phyloP scores from a whole-genome alignment of 2,329 filamentous ascomycete species.

The Ceratocystis ficicola region DNA sequence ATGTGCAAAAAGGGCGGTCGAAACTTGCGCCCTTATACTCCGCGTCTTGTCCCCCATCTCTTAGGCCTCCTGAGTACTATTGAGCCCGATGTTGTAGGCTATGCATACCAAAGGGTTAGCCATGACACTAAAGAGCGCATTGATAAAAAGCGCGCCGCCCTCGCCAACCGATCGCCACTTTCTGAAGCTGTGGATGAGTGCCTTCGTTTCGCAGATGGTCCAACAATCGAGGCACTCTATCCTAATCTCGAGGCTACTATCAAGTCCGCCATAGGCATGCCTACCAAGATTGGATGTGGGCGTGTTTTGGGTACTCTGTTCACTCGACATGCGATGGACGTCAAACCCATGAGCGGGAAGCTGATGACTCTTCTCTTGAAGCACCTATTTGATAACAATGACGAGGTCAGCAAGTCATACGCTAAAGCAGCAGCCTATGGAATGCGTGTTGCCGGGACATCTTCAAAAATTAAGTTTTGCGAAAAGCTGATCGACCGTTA shows the following conservation, averaged over 20 bases:
- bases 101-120: constrained; percentile 78
- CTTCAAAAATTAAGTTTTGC: constrained; percentile 41
- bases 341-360: constrained; percentile 60
- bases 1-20: constrained; percentile 83
- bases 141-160: constrained; percentile 71
- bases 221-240: constrained; percentile 62
- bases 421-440: constrained; percentile 79
- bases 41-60: constrained; percentile 67
- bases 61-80: constrained; percentile 74
- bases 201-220: constrained; percentile 68
- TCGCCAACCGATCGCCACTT: constrained; percentile 74
- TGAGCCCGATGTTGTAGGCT: constrained; percentile 82
- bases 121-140: constrained; percentile 81
- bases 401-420: constrained; percentile 83
- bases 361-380: constrained; percentile 71
- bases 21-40: constrained; percentile 65
- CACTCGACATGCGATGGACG: constrained; percentile 62
- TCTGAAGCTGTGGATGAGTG: constrained; percentile 86
- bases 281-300: constrained; percentile 84
- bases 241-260: constrained; percentile 65
- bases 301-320: constrained; percentile 74
- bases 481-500: constrained; percentile 55
- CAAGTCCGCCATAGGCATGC: constrained; percentile 77
- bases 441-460: constrained; percentile 45
- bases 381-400: constrained; percentile 78